A percentile compares a stretch with the other conserved stretches of the same genome.
Evolutionary conservation across 2,329 filamentous ascomycete genomes (phyloP).

Genomic region (Aspergillus quadricinctus): DNA sequence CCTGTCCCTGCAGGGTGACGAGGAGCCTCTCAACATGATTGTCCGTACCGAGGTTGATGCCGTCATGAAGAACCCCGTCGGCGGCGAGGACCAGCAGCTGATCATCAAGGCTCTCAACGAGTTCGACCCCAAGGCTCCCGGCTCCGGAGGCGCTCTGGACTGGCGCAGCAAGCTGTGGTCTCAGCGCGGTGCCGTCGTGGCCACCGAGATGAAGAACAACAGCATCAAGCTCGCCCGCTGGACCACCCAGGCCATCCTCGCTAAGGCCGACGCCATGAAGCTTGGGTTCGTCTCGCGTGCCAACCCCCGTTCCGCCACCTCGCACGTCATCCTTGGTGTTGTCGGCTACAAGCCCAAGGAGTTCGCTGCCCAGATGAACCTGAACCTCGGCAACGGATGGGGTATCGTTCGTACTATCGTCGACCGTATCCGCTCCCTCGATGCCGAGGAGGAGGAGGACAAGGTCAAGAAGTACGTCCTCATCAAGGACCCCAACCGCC

Average conservation of each 20-base stretch:
- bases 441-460: conserved; percentile 39
- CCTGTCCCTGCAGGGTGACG: conserved; percentile 81
- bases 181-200: conserved; percentile 93
- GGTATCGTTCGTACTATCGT: conserved; percentile 97
- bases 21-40: conserved; percentile 87
- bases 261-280: conserved; percentile 98
- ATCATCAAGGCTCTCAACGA: conserved; percentile 97
- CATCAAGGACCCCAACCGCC: conserved; percentile 92
- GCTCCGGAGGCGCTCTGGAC: conserved; percentile 89
- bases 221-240: conserved; percentile 96
- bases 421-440: conserved; percentile 61
- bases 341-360: conserved; percentile 97
- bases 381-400: conserved; percentile 96
- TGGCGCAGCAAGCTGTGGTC: conserved; percentile 93
- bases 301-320: conserved; percentile 87
- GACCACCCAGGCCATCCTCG: conserved; percentile 95
- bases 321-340: conserved; percentile 92
- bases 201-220: conserved; percentile 99
- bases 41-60: conserved; percentile 95
- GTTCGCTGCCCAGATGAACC: conserved; percentile 96
- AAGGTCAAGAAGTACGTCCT: conserved; percentile 49
- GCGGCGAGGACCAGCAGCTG: conserved; percentile 84
- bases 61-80: conserved; percentile 90
- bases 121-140: conserved; percentile 97
- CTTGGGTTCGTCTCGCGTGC: conserved; percentile 94